Evolutionary conservation across 257 asterid genomes (phyloP).

Genomic region (Primulina huaijiensis): DNA sequence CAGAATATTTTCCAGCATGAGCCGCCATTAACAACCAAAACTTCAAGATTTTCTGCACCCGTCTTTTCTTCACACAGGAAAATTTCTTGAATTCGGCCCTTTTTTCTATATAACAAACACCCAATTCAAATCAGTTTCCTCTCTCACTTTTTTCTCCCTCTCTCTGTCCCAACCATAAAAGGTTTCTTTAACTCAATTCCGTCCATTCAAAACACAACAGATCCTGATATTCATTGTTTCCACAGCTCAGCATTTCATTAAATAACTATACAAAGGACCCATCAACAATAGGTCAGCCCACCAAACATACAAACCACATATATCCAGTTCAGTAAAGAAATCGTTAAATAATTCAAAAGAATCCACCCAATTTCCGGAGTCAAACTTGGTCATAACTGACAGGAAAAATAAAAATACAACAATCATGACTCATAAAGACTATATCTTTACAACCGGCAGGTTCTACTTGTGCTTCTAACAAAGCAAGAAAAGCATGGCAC

Average conservation of each 20-base stretch:
- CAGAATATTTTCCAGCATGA: slow-evolving; percentile 61
- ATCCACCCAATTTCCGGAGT: too few relatives aligned
- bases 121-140: slow-evolving; percentile 36
- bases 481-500: slow-evolving; percentile 2
- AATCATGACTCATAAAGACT: slow-evolving; percentile 35
- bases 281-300: slow-evolving; percentile 38
- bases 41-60: slow-evolving; percentile 10
- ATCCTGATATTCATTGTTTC: slow-evolving; percentile 30
- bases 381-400: too few relatives aligned
- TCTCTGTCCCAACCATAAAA: slow-evolving; percentile 23
- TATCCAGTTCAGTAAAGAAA: slow-evolving; percentile 23
- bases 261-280: slow-evolving; percentile 11
- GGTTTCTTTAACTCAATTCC: slow-evolving; percentile 29
- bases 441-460: slow-evolving; percentile 34
- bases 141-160: slow-evolving; percentile 14
- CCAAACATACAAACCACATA: slow-evolving; percentile 59
- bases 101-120: slow-evolving; percentile 25
- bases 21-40: slow-evolving; percentile 48
- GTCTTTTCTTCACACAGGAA: slow-evolving; percentile 9
- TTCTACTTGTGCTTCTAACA: slow-evolving; percentile 26
- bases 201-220: slow-evolving; percentile 26
- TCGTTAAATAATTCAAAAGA: slow-evolving; percentile 18
- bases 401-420: too few relatives aligned
- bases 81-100: not conserved
- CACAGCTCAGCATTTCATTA: slow-evolving; percentile 50